Evolutionary conservation across 495 filamentous ascomycete species (phyloP).

Genomic region (Podospora pseudopauciseta): DNA sequence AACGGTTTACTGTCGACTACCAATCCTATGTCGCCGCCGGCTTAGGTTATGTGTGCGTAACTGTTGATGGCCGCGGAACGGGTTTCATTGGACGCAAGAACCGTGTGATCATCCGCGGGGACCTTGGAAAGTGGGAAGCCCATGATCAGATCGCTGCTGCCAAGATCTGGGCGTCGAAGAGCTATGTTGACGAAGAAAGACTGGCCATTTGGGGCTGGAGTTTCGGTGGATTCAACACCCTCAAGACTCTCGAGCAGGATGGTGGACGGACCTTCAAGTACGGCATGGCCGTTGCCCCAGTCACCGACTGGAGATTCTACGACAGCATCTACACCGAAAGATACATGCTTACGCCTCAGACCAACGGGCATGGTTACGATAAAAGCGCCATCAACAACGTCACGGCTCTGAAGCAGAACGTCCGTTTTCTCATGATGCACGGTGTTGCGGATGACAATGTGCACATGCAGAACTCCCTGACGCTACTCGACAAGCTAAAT

Average conservation of each 20-base stretch:
- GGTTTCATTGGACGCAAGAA: conserved; percentile 84
- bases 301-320: conserved; percentile 95
- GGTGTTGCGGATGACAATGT: conserved; percentile 95
- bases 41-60: conserved; percentile 93
- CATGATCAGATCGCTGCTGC: conserved; percentile 88
- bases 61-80: conserved; percentile 89
- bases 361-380: conserved; percentile 74
- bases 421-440: conserved; percentile 91
- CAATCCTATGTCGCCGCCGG: conserved; percentile 83
- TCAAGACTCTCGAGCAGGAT: conserved; percentile 91
- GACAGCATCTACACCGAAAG: conserved; percentile 94
- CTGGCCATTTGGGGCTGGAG: conserved; percentile 99
- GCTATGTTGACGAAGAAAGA: conserved; percentile 74
- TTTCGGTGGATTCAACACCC: conserved; percentile 94
- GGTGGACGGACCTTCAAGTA: conserved; percentile 87
- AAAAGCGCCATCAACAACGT: conserved; percentile 70
- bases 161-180: conserved; percentile 76
- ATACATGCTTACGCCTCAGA: conserved; percentile 89
- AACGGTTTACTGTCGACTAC: conserved; percentile 80
- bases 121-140: conserved; percentile 82
- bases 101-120: conserved; percentile 73
- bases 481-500: conserved; percentile 82
- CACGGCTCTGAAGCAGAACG: conserved; percentile 63
- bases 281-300: conserved; percentile 96
- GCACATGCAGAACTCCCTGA: conserved; percentile 88